These are phyloP conservation scores for Penicillium nucicola DNA, from an alignment of 495 filamentous ascomycete genomes.

Conservation along the genomic window DNA sequence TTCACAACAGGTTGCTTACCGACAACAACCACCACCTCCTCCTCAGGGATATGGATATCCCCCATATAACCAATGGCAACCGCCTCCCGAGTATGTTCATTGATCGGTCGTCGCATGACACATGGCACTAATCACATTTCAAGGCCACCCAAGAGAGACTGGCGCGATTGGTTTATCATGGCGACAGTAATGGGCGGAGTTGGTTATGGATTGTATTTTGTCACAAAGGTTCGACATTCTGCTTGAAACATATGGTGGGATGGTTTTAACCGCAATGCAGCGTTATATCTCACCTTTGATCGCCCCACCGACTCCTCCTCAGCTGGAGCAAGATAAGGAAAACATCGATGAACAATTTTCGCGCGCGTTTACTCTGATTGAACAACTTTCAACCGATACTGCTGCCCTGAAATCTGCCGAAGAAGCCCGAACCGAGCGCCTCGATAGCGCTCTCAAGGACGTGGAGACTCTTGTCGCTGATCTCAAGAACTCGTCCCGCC, in stretches of 20 bases:
- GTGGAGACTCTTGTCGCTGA: slow-evolving; percentile 79
- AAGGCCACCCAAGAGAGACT: slow-evolving; percentile 74
- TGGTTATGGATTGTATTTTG: slow-evolving; percentile 79
- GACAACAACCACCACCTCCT: slow-evolving; percentile 51
- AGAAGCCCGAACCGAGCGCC: slow-evolving; percentile 73
- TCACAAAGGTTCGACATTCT: slow-evolving; percentile 63
- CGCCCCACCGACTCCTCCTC: slow-evolving; percentile 86
- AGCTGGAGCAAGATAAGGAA: slow-evolving; percentile 89
- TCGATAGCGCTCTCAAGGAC: slow-evolving; percentile 79
- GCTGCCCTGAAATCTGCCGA: slow-evolving; percentile 81
- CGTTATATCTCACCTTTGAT: slow-evolving; percentile 91
- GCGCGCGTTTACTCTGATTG: slow-evolving; percentile 84
- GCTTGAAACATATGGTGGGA: background rate
- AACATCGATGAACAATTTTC: slow-evolving; percentile 89
- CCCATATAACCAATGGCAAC: slow-evolving; percentile 69
- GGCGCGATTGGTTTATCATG: slow-evolving; percentile 99
- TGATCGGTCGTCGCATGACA: background rate
- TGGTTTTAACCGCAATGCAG: slow-evolving; percentile 33
- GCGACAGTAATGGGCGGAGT: slow-evolving; percentile 86
- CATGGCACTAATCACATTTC: slow-evolving; percentile 11
- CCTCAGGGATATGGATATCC: slow-evolving; percentile 65
- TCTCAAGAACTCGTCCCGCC: slow-evolving; percentile 71
- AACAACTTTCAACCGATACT: slow-evolving; percentile 88
- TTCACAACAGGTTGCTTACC: slow-evolving; percentile 49
- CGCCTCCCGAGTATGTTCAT: slow-evolving; percentile 56